Percentiles rank a stretch among this genome's conserved stretches.
phyloP scores from a whole-genome alignment of 441 rosid species.

The Populus hybrid region DNA sequence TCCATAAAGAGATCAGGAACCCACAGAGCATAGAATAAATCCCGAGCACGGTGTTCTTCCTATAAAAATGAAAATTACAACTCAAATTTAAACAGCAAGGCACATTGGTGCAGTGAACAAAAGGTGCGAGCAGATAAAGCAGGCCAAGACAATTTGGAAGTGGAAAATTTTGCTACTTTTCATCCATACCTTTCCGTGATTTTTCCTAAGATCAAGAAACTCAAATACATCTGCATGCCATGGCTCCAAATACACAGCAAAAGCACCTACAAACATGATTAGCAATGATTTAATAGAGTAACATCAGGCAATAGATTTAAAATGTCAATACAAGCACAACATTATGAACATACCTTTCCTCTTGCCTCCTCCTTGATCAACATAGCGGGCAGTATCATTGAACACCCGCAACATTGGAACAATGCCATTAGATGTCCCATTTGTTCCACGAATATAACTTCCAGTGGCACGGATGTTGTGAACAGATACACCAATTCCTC shows the following conservation, averaged over 20 bases:
- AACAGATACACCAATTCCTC: slow-evolving; percentile 91
- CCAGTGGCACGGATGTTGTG: slow-evolving; percentile 91
- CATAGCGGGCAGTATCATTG: slow-evolving; percentile 92
- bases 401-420: slow-evolving; percentile 89
- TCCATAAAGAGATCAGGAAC: slow-evolving; percentile 93
- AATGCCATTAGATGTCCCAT: slow-evolving; percentile 87
- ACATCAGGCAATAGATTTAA: neutral
- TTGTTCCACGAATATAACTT: slow-evolving; percentile 87
- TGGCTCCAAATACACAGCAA: slow-evolving; percentile 92
- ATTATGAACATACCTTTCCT: slow-evolving; percentile 61
- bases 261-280: slow-evolving; percentile 57
- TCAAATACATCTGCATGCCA: slow-evolving; percentile 93
- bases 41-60: slow-evolving; percentile 90
- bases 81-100: neutral
- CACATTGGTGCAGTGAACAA: neutral
- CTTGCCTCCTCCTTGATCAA: slow-evolving; percentile 97
- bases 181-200: slow-evolving; percentile 73
- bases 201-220: slow-evolving; percentile 78
- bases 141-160: neutral
- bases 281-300: neutral
- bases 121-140: neutral
- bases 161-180: neutral
- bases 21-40: slow-evolving; percentile 88
- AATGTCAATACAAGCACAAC: neutral
- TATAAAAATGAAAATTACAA: slow-evolving; percentile 16